Evolutionary conservation across 2,329 filamentous ascomycete species (phyloP).

Genomic region (Dactylellina drechsleri): DNA sequence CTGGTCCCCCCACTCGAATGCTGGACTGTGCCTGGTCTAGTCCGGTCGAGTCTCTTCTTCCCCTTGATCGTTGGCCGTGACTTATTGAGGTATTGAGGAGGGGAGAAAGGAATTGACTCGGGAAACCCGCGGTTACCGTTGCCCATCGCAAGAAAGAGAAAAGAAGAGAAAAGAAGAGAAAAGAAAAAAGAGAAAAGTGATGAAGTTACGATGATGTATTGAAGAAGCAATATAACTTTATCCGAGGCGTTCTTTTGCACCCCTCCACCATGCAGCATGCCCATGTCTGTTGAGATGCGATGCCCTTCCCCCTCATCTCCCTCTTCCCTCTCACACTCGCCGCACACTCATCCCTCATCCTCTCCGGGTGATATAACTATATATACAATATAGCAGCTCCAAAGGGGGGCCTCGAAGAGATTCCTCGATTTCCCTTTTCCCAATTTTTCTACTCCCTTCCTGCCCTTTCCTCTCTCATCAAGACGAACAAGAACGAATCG

Average conservation of each 20-base stretch:
- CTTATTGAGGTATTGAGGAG: constrained; percentile 12
- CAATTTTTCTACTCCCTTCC: constrained; percentile 1
- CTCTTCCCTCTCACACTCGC: constrained; percentile 14
- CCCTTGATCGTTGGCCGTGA: constrained; percentile 9
- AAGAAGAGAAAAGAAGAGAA: too few species aligned
- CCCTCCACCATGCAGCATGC: constrained; percentile 14
- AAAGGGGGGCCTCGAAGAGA: constrained; percentile 24
- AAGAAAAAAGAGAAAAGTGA: too few species aligned
- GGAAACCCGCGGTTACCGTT: constrained; percentile 9
- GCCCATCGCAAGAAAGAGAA: constrained; percentile 17
- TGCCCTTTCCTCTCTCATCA: constrained; percentile 14
- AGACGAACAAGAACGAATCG: constrained; percentile 17
- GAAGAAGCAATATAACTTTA: constrained; percentile 52
- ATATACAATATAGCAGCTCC: constrained; percentile 36
- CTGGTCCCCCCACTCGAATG: constrained; percentile 25
- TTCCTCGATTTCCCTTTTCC: constrained; percentile 25
- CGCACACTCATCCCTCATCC: constrained; percentile 20
- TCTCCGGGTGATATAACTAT: constrained; percentile 31
- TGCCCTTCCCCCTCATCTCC: constrained; percentile 28
- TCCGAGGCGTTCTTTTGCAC: constrained; percentile 34
- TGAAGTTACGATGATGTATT: constrained; percentile 18
- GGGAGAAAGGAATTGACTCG: constrained; percentile 17
- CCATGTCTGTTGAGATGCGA: constrained; percentile 16
- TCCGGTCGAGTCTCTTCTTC: constrained; percentile 1
- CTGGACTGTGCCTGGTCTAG: constrained; percentile 16